These are phyloP conservation scores for Forsythia suspensa DNA, from an alignment of 257 asterid species.

Conservation along the genomic window DNA sequence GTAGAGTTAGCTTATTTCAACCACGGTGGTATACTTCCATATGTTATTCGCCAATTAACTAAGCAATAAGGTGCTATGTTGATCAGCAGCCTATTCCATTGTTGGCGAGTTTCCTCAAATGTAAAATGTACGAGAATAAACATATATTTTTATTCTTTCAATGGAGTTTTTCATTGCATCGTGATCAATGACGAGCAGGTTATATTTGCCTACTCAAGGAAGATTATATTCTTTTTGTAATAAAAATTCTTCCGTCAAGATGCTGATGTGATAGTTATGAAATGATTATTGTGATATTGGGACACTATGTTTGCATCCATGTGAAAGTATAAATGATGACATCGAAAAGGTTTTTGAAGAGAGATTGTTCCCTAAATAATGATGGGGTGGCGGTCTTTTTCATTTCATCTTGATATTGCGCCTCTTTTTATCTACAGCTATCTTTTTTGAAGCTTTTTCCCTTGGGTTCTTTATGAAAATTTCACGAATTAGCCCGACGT, in stretches of 20 bases:
- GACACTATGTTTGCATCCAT: neutral
- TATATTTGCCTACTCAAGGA: conserved; percentile 24
- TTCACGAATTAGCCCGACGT: no score
- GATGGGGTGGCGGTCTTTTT: neutral
- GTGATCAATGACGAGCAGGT: conserved; percentile 18
- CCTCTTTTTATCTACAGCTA: no score
- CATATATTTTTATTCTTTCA: conserved; percentile 15
- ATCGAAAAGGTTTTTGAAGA: neutral
- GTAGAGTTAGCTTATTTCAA: conserved; percentile 74
- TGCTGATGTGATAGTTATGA: neutral
- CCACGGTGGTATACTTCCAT: conserved; percentile 89
- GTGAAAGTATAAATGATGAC: neutral
- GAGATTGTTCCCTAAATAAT: neutral
- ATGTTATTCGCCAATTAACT: conserved; percentile 71
- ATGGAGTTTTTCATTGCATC: conserved; percentile 32
- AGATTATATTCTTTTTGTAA: conserved; percentile 29
- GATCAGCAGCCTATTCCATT: conserved; percentile 1
- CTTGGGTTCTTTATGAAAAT: no score
- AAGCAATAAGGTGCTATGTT: conserved; percentile 38
- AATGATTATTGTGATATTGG: no score
- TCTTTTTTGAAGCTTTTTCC: no score
- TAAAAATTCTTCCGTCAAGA: conserved; percentile 27
- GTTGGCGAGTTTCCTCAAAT: conserved; percentile 9
- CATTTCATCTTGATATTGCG: neutral
- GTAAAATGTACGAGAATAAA: conserved; percentile 34